These are phyloP conservation scores for Diatrype stigma DNA, from an alignment of 2,329 filamentous ascomycete genomes.

Conservation along the genomic window DNA sequence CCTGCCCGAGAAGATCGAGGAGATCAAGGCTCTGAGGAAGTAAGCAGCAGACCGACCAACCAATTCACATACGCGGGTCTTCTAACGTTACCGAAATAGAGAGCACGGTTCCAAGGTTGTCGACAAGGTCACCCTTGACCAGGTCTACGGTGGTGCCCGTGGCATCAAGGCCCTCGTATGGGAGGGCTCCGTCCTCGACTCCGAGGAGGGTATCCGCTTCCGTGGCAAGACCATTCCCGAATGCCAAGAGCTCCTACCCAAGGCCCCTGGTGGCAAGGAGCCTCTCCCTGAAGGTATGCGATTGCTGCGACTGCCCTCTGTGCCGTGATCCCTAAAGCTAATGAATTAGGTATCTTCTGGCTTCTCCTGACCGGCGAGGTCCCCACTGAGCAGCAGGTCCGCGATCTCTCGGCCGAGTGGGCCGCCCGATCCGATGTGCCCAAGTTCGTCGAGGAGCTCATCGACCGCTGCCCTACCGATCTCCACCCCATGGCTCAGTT, in stretches of 20 bases:
- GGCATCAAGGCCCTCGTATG: conserved; percentile 98
- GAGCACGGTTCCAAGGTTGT: conserved; percentile 93
- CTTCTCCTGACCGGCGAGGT: conserved; percentile 97
- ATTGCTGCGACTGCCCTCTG: too few relatives aligned
- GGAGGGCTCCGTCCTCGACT: conserved; percentile 97
- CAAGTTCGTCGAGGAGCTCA: conserved; percentile 98
- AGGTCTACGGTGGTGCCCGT: conserved; percentile 98
- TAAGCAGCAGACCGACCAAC: conserved; percentile 43
- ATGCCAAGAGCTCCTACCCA: conserved; percentile 95
- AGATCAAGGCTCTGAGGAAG: conserved; percentile 99
- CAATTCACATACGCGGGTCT: conserved; percentile 1
- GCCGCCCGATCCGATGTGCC: conserved; percentile 94
- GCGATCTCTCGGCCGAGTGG: conserved; percentile 97
- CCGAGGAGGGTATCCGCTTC: conserved; percentile 99
- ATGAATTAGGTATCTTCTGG: conserved; percentile 79
- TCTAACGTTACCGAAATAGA: conserved; percentile 41
- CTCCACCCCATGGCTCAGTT: conserved; percentile 99
- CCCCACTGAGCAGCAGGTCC: conserved; percentile 95
- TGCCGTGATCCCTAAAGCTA: background rate
- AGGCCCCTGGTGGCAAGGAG: conserved; percentile 93
- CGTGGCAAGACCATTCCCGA: conserved; percentile 98
- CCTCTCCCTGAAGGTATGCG: conserved; percentile 82
- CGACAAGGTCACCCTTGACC: conserved; percentile 97
- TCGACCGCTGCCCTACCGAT: conserved; percentile 98
- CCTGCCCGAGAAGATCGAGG: conserved; percentile 93